Percentiles rank a stretch among this genome's conserved stretches.
These are phyloP conservation scores for Gynandropsis gynandra DNA, from an alignment of 345 rosid genomes.

Conservation along the genomic window DNA sequence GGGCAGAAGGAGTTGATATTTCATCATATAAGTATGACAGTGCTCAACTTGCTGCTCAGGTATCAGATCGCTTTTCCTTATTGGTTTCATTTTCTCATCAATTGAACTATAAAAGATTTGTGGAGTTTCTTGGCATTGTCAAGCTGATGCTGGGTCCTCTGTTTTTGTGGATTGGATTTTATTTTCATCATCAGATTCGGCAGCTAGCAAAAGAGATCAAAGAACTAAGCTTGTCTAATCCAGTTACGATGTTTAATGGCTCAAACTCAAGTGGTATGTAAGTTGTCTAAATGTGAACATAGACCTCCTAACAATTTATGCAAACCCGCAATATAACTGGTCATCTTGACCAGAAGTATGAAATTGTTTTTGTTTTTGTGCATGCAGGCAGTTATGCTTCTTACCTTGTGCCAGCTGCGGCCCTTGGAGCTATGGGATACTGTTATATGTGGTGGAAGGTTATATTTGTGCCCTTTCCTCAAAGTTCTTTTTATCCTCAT, in stretches of 20 bases:
- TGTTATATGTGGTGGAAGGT: conserved; percentile 99
- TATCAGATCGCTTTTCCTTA: conserved; percentile 21
- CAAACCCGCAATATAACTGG: background rate
- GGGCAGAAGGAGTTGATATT: conserved; percentile 52
- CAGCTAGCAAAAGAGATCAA: conserved; percentile 87
- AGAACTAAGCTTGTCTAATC: conserved; percentile 56
- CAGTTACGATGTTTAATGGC: conserved; percentile 73
- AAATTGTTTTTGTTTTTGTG: conserved; percentile 18
- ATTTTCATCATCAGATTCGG: conserved; percentile 41
- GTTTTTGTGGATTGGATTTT: conserved; percentile 5
- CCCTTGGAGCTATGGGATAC: conserved; percentile 90
- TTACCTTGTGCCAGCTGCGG: conserved; percentile 85
- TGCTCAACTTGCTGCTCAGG: conserved; percentile 74
- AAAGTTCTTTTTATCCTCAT: conserved; percentile 1
- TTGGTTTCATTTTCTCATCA: background rate
- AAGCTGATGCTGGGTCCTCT: background rate
- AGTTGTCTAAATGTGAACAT: background rate
- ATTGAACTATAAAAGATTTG: background rate
- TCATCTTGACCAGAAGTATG: background rate
- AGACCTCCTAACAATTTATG: background rate
- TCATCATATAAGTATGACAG: conserved; percentile 47
- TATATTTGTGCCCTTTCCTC: conserved; percentile 18
- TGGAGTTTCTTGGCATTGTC: background rate
- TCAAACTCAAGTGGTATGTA: conserved; percentile 44
- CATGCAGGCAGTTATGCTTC: conserved; percentile 56